Base-by-base conservation (phyloP, 163 green algal species). In the Scenedesmus sp. region DNA sequence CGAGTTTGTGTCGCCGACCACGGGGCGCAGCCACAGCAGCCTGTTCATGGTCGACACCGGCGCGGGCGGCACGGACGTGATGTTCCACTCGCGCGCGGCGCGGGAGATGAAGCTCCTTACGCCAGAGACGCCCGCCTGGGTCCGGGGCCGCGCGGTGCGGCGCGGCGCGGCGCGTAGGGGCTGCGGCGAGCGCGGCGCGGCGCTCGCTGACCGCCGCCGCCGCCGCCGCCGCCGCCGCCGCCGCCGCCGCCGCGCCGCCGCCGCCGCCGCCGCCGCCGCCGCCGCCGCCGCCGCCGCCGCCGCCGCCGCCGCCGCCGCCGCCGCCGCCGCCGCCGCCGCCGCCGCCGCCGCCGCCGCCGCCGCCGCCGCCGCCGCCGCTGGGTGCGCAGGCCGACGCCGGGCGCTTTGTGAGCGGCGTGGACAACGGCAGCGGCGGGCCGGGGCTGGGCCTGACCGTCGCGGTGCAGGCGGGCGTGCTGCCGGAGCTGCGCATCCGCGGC, bases 21-120 rank as follows among this genome's bases (percentile, higher is more conserved):
- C 24, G 5, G 60, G 57, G 24, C 20, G 5, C 9, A 45, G 45
- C 5, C 69, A 75, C 36, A 57, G 45, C 51, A 78, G 65, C 13
- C 77, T 96, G 36, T 89, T 96, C 50, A 93, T 96, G 90, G 48
- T 96, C 29, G 92, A 96, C 77, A 88, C 75, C 13, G 92, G 92
- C 7, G 92, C 92, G 14, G 91, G 90, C 42, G 91, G 92, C 9
- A 78, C 85, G 0, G 91, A 95, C 64, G 71, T 90, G 24, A 94
- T 96, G 86, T 89, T 96, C 62, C 90, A 95, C 69, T 70, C 63
- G 0, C 70, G 90, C 0, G 87, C 87, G 11, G 78, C 87, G 5
- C 60, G 64, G 29, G 87, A 92, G 75, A 75, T 94, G 42, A 42
- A 54, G 33, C 70, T 94, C 26, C 39, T 74, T n/a, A n/a, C n/a